phyloP scores from a whole-genome alignment of 495 filamentous ascomycete species.

The Clohesyomyces aquaticus region DNA sequence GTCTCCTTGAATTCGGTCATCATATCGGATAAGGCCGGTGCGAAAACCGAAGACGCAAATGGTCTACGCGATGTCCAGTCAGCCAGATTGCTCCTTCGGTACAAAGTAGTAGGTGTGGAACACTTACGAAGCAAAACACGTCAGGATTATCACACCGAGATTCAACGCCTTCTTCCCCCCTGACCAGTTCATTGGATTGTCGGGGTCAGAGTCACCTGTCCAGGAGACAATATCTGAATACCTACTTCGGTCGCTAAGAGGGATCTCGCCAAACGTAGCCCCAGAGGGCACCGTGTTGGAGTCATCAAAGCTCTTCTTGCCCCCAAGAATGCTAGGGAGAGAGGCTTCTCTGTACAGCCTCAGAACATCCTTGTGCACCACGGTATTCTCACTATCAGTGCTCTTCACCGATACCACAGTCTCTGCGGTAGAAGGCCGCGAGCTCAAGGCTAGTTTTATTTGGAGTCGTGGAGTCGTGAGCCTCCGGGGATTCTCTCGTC shows the following conservation, averaged over 20 bases:
- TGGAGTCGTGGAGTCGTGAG: background rate
- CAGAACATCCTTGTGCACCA: background rate
- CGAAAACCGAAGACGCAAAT: conserved; percentile 9
- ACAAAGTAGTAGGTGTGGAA: background rate
- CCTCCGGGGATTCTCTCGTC: background rate
- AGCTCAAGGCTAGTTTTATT: background rate
- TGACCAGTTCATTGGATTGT: conserved; percentile 5
- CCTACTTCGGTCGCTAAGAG: background rate
- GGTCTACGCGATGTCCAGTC: conserved; percentile 3
- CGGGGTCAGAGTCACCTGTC: background rate
- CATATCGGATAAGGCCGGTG: conserved; percentile 4
- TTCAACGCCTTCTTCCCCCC: conserved; percentile 10
- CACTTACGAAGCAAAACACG: conserved; percentile 10
- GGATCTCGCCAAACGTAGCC: conserved; percentile 2
- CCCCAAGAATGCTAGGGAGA: background rate
- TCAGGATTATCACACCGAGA: conserved; percentile 2
- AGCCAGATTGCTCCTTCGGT: background rate
- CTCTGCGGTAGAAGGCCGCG: background rate
- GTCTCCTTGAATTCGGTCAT: background rate
- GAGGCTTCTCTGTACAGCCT: background rate
- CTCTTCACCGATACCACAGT: background rate
- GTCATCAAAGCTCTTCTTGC: background rate
- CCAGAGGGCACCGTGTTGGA: background rate
- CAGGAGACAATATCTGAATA: conserved; percentile 8
- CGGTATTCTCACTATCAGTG: conserved; percentile 6